Evolutionary conservation across 2,329 filamentous ascomycete species (phyloP), one percentile per base, ranked within the genome.

Genomic region (Pochonia chlamydosporia): DNA sequence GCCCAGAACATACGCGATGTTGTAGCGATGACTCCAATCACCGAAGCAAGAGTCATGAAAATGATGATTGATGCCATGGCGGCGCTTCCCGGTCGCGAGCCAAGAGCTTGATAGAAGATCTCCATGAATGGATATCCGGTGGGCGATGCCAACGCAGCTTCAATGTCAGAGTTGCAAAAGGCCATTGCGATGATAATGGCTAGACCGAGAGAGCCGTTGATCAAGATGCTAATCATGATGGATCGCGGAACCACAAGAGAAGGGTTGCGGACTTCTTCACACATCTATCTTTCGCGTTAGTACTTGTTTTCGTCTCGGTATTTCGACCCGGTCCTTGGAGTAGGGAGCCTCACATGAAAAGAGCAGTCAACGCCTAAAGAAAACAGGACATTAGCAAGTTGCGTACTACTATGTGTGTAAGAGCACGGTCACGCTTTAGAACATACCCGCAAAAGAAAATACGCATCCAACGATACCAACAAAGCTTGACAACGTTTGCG

Each of bases 91-190:
- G 67, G 69, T 2, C 67, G 59, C n/a, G 71, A 75, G 1, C 68
- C 62, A 2, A 75, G 74, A 2, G 72, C 72, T 30, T 78, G 69
- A 51, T 68, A 69, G 49, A 81, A 81, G 18, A 82, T 70, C 44
- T 79, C 69, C 55, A 84, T 82, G 51, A 81, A 81, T 0, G 81
- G 79, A 43, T 76, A 79, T 1, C 70, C 71, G 0, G 76, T 78
- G 0, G 67, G 65, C 0, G 69, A 71, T 0, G 62, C 59, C 3
- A 40, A 5, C 9, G 26, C 43, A n/a, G 13, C 9, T 7, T 21
- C 26, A 20, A 44, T 24, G 18, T 44, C 28, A 13, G n/a, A 26
- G 21, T 18, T 14, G 25, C 26, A 35, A n/a, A n/a, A n/a, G n/a
- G n/a, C n/a, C n/a, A n/a, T n/a, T n/a, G n/a, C n/a, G n/a, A n/a